phyloP scores from a whole-genome alignment of 495 filamentous ascomycete species.

The Tricharina praecox region DNA sequence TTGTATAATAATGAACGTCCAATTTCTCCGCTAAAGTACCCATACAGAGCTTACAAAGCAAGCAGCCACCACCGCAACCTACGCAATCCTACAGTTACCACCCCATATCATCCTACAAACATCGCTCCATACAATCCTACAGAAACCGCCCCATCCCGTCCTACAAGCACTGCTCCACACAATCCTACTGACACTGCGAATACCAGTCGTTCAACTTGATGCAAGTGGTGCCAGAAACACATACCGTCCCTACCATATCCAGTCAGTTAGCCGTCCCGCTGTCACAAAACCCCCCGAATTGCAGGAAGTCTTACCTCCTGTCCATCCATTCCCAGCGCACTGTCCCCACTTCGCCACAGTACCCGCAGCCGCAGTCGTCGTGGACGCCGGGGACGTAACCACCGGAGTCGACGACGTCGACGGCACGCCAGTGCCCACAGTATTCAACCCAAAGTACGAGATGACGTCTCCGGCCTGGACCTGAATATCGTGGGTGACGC shows the following conservation, averaged over 20 bases:
- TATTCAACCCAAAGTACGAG: not conserved
- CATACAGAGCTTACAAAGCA: too few relatives aligned
- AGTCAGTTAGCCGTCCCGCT: not conserved
- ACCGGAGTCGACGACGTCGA: not conserved
- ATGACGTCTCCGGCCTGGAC: not conserved
- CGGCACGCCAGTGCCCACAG: not conserved
- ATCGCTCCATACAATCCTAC: too few relatives aligned
- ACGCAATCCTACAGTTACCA: too few relatives aligned
- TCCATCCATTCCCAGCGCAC: not conserved
- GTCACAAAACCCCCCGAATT: too few relatives aligned
- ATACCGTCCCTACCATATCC: not conserved
- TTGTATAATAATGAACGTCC: too few relatives aligned
- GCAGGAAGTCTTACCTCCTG: not conserved
- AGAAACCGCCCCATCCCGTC: too few relatives aligned
- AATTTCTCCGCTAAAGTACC: too few relatives aligned
- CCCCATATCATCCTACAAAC: too few relatives aligned
- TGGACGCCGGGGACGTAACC: not conserved
- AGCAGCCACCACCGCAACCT: too few relatives aligned
- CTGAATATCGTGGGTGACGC: conserved; percentile 11
- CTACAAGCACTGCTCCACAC: too few relatives aligned
- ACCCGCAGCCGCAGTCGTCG: not conserved
- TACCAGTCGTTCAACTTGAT: not conserved
- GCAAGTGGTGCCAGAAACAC: not conserved
- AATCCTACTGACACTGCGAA: not conserved
- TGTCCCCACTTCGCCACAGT: not conserved